Base-by-base conservation (phyloP, 2,329 filamentous ascomycete species). In the Biscogniauxia mediterranea region DNA sequence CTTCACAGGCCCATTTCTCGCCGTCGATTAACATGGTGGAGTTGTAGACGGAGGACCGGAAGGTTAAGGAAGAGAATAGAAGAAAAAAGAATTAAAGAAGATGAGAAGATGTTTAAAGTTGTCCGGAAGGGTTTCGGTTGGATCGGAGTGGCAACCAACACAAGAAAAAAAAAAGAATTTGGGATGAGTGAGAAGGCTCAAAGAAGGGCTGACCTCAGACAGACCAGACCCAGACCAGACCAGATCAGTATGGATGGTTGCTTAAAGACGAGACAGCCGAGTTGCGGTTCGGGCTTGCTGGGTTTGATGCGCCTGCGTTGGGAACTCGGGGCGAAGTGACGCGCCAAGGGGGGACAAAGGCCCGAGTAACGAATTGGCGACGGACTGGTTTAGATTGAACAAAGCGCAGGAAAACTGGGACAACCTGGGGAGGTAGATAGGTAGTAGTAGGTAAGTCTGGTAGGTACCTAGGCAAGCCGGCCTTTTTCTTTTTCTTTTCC, bases 1-100 rank as follows among this genome's bases (percentile, higher is more conserved):
- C 93, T 81, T 96, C 92, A 84, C 94, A 98, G 79, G 94, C 94
- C 83, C 87, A 98, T 83, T 98, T 98, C 83, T 97, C 92, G 78
- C 94, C 94, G 84, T 97, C 89, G 77, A 93, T 91, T 77, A 93
- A 84, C 91, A 93, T 93, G 54, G 53, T 53, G 8, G 5, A 54
- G 64, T 71, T 78, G 72, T 25, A 3, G 55, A 25, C 32, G 4
- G n/a, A 51, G 21, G 15, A 20, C 38, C 21, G 51, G 11, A 20
- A 19, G 21, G 23, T 23, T 23, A 2, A 23, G 23, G 23, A 23
- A 23, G 54, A 56, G 17, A 21, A 49, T 11, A 50, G 25, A 50
- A 56, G 38, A 32, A n/a, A 49, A 56, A 25, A 46, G 46, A 5
- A 21, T 20, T 9, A 38, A 25, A 26, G 28, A 46, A 55, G 51